A percentile compares a stretch with the other conserved stretches of the same genome.
Evolutionary conservation across 176 grass and related monocot species (phyloP).

Genomic region (Eleusine indica): DNA sequence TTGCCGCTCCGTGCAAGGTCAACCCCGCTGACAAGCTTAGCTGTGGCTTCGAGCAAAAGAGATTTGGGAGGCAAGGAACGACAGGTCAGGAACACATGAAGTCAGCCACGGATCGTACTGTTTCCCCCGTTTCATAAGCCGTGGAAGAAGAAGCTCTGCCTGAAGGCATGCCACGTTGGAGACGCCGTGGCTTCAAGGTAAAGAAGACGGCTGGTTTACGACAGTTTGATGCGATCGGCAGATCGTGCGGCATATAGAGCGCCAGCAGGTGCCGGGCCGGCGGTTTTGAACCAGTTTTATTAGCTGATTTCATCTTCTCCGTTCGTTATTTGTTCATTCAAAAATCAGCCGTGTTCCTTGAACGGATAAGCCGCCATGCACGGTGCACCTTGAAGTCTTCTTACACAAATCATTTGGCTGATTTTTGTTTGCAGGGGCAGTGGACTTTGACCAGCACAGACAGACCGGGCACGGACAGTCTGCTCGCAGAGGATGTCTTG

Average conservation of each 20-base stretch:
- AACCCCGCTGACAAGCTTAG: conserved; percentile 4
- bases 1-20: conserved; percentile 30
- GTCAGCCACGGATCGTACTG: conserved; percentile 32
- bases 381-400: background rate
- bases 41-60: conserved; percentile 1
- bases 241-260: background rate
- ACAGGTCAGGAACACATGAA: conserved; percentile 45
- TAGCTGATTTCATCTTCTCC: too few relatives aligned
- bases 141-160: background rate
- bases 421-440: background rate
- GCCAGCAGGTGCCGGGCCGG: background rate
- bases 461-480: background rate
- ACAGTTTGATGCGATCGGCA: conserved; percentile 19
- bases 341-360: background rate
- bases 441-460: conserved; percentile 20
- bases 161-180: conserved; percentile 16
- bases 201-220: conserved; percentile 36
- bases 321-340: too few relatives aligned
- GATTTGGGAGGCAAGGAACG: conserved; percentile 31
- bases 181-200: conserved; percentile 32
- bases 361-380: background rate
- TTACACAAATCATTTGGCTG: background rate
- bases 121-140: background rate
- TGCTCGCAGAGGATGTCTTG: background rate
- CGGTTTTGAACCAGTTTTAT: background rate